Evolutionary conservation across 2,329 filamentous ascomycete genomes (phyloP).

Genomic region (Colletotrichum sp.): DNA sequence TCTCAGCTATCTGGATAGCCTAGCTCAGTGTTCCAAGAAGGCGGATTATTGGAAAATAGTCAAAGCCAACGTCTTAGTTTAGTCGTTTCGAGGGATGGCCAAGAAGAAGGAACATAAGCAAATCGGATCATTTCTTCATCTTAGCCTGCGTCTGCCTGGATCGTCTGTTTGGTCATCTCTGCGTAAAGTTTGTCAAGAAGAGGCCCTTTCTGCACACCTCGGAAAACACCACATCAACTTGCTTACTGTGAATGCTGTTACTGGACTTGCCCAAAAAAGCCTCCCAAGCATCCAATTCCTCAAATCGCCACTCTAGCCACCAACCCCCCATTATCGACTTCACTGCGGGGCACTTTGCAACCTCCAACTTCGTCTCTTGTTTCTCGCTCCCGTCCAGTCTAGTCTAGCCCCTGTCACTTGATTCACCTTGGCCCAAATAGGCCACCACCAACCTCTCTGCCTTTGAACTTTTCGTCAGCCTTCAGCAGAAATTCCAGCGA

Average conservation of each 20-base stretch:
- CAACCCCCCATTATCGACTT: neutral
- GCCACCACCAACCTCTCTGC: neutral
- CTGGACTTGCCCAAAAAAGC: neutral
- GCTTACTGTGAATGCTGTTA: neutral
- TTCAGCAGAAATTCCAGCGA: neutral
- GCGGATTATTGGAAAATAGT: neutral
- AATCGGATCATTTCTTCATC: neutral
- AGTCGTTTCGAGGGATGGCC: neutral
- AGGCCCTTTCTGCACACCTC: neutral
- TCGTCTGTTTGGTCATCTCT: neutral
- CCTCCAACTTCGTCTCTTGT: slow-evolving; percentile 6
- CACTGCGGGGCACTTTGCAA: slow-evolving; percentile 12
- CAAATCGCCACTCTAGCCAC: slow-evolving; percentile 1
- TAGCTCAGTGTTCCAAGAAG: neutral
- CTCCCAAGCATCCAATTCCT: neutral
- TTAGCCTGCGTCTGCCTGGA: neutral
- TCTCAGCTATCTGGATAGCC: neutral
- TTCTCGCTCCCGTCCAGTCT: neutral
- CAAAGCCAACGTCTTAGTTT: neutral
- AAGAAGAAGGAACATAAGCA: neutral
- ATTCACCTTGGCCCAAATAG: neutral
- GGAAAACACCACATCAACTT: neutral
- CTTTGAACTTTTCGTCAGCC: neutral
- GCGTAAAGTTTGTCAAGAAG: neutral
- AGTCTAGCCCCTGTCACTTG: neutral